Conservation (phyloP, 1,284 basidiomycete species). For the Irpex rosettiformis region DNA sequence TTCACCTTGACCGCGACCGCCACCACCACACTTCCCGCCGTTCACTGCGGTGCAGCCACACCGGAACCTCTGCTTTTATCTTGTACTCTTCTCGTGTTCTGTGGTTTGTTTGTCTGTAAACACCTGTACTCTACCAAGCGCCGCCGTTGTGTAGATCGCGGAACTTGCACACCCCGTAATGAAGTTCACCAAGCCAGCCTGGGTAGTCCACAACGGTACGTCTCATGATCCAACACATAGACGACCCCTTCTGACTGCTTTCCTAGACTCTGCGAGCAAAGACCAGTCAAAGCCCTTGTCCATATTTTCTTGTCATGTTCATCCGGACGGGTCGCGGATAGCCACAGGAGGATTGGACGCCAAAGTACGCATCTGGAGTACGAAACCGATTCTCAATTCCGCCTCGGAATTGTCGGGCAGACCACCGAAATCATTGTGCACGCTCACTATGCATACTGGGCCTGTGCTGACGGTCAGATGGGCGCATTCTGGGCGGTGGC, state of each 20-base stretch:
- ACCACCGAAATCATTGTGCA: slow-evolving; percentile 86
- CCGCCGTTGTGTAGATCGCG: too few species aligned
- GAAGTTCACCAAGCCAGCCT: slow-evolving; percentile 75
- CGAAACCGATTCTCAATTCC: slow-evolving; percentile 82
- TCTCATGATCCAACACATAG: background rate
- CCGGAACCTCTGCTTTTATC: background rate
- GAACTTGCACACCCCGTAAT: slow-evolving; percentile 31
- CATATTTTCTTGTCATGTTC: slow-evolving; percentile 92
- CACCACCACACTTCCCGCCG: background rate
- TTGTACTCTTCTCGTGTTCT: background rate
- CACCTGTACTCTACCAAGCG: too few species aligned
- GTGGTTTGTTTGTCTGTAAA: too few species aligned
- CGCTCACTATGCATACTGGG: slow-evolving; percentile 91
- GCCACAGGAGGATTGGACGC: slow-evolving; percentile 95
- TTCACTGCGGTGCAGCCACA: background rate
- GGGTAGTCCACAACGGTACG: slow-evolving; percentile 67
- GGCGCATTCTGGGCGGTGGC: slow-evolving; percentile 91
- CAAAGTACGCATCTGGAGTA: slow-evolving; percentile 97
- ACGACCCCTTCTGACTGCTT: background rate
- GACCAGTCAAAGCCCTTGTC: slow-evolving; percentile 65
- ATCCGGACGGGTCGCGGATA: slow-evolving; percentile 93
- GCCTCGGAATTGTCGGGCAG: slow-evolving; percentile 71
- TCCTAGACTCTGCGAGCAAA: slow-evolving; percentile 22
- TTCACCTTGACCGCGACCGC: background rate
- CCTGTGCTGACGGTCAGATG: slow-evolving; percentile 94